These are phyloP conservation scores for Homolaphlyctis polyrhiza DNA, from an alignment of 371 early-diverging fungal species.

Conservation along the genomic window DNA sequence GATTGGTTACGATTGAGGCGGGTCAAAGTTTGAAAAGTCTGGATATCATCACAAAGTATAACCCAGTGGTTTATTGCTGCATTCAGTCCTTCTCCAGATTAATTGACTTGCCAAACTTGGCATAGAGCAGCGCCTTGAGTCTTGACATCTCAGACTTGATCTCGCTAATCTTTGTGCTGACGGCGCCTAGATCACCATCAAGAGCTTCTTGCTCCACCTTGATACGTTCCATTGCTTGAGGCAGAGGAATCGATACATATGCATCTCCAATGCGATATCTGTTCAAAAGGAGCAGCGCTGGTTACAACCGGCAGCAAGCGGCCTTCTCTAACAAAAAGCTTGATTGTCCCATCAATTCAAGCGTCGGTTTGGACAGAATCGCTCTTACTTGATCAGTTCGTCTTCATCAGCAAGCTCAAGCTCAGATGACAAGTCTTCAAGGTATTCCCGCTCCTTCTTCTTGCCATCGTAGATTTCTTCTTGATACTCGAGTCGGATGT, in stretches of 20 bases:
- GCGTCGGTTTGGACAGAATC: not conserved
- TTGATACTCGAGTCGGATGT: slow-evolving; percentile 66
- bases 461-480: slow-evolving; percentile 74
- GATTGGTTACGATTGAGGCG: not conserved
- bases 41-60: not conserved
- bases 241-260: slow-evolving; percentile 71
- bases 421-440: slow-evolving; percentile 87
- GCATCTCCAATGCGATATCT: slow-evolving; percentile 87
- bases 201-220: slow-evolving; percentile 49
- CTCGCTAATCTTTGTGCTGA: slow-evolving; percentile 57
- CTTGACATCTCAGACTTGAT: slow-evolving; percentile 71
- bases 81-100: slow-evolving; percentile 72
- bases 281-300: no score
- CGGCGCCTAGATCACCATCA: slow-evolving; percentile 33
- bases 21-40: not conserved
- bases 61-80: no score
- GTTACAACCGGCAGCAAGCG: no score
- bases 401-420: slow-evolving; percentile 92
- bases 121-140: slow-evolving; percentile 81
- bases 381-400: slow-evolving; percentile 67
- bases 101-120: slow-evolving; percentile 87
- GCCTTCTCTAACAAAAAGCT: no score
- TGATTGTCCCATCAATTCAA: no score
- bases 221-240: slow-evolving; percentile 63
- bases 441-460: slow-evolving; percentile 84